These are phyloP conservation scores for Begonia loranthoides DNA, from an alignment of 306 rosid genomes.

Conservation along the genomic window DNA sequence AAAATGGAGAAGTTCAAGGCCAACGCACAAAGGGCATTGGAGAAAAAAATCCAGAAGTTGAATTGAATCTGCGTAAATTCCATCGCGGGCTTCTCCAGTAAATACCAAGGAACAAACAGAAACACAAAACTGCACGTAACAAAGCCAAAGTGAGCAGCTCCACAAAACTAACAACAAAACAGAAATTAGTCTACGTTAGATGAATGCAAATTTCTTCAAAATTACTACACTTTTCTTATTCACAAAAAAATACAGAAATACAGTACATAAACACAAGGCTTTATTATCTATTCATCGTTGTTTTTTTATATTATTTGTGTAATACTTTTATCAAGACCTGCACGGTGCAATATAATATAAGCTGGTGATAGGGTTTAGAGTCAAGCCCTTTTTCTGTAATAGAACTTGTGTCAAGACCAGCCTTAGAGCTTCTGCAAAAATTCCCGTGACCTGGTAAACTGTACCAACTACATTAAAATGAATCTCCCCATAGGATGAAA, in stretches of 20 bases:
- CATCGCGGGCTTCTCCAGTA: constrained; percentile 73
- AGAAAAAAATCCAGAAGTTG: constrained; percentile 87
- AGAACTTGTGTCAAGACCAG: constrained; percentile 96
- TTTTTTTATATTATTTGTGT: too few relatives aligned
- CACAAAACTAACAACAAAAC: background rate
- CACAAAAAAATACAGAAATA: background rate
- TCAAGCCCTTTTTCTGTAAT: constrained; percentile 87
- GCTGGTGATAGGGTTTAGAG: constrained; percentile 81
- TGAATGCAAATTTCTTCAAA: background rate
- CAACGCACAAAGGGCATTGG: constrained; percentile 83
- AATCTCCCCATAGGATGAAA: constrained; percentile 93
- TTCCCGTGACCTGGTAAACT: constrained; percentile 84
- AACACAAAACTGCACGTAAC: constrained; percentile 70
- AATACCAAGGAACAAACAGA: constrained; percentile 82
- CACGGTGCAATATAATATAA: constrained; percentile 95
- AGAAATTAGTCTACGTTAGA: background rate
- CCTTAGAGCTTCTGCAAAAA: constrained; percentile 93
- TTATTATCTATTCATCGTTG: too few relatives aligned
- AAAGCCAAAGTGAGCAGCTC: constrained; percentile 7
- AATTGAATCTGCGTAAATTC: constrained; percentile 76
- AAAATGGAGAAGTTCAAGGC: constrained; percentile 94
- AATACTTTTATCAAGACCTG: constrained; percentile 36
- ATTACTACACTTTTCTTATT: background rate
- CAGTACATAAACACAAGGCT: background rate
- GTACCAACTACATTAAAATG: constrained; percentile 88